These are phyloP conservation scores for Paratinospora sagittata DNA, from an alignment of 164 flowering plant species.

Conservation along the genomic window DNA sequence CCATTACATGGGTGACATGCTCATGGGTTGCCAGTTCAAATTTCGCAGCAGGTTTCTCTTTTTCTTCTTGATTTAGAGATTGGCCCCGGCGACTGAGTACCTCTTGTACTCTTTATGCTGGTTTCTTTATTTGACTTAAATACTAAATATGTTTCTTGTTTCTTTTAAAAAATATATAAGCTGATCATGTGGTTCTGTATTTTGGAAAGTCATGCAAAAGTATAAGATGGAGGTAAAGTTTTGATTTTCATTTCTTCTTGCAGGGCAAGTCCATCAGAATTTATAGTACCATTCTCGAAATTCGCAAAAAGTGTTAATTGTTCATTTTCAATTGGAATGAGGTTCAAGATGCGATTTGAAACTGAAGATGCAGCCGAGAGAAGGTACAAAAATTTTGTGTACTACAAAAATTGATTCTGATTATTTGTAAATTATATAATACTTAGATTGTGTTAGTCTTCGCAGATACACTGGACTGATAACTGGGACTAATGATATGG, in stretches of 20 bases:
- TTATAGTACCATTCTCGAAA: slow-evolving; percentile 58
- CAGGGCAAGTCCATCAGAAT: slow-evolving; percentile 75
- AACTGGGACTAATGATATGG: slow-evolving; percentile 66
- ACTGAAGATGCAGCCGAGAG: slow-evolving; percentile 83
- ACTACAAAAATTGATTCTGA: neutral
- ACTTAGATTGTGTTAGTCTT: neutral
- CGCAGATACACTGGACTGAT: slow-evolving; percentile 71
- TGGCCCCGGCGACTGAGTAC: no score
- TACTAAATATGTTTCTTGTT: no score
- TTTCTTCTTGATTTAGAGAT: no score
- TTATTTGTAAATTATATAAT: neutral
- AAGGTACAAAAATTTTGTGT: slow-evolving; percentile 42
- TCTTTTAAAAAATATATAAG: no score
- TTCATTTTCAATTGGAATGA: slow-evolving; percentile 55
- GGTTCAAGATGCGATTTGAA: slow-evolving; percentile 83
- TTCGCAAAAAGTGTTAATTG: slow-evolving; percentile 56
- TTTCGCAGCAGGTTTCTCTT: no score
- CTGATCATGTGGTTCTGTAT: no score
- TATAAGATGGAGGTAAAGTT: neutral
- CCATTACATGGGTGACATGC: no score
- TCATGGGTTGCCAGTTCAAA: no score
- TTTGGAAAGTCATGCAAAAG: no score
- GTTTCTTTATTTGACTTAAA: no score
- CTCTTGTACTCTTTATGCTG: no score
- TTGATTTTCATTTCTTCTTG: slow-evolving; percentile 18